These are phyloP conservation scores for Lotus japonicus DNA, from an alignment of 306 rosid genomes.

Conservation along the genomic window DNA sequence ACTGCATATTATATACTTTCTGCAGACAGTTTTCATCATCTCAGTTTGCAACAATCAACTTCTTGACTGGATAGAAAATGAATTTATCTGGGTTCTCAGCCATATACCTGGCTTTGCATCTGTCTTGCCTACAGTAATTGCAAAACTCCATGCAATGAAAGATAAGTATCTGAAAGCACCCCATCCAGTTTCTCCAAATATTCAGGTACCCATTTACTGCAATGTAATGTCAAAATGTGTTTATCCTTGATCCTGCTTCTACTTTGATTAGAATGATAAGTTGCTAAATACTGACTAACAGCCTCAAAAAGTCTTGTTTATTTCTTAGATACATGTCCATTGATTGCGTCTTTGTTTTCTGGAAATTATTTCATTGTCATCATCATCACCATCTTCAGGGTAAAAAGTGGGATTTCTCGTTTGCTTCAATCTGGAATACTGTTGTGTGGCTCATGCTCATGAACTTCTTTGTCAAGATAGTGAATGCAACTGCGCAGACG, in stretches of 20 bases:
- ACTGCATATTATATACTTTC: neutral
- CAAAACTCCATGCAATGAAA: slow-evolving; percentile 58
- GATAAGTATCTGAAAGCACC: slow-evolving; percentile 70
- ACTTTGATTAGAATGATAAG: neutral
- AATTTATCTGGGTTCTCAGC: slow-evolving; percentile 83
- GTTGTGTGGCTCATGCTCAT: slow-evolving; percentile 95
- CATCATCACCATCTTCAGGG: slow-evolving; percentile 34
- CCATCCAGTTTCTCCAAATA: slow-evolving; percentile 38
- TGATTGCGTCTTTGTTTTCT: neutral
- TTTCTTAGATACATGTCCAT: neutral
- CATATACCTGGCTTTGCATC: slow-evolving; percentile 73
- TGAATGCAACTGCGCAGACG: slow-evolving; percentile 79
- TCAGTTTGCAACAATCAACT: slow-evolving; percentile 97
- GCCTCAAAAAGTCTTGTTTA: neutral
- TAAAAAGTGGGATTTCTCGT: slow-evolving; percentile 81
- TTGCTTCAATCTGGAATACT: slow-evolving; percentile 76
- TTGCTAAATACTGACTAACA: neutral
- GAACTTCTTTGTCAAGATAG: slow-evolving; percentile 86
- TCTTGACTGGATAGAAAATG: slow-evolving; percentile 90
- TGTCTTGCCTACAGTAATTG: slow-evolving; percentile 44
- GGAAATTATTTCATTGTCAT: neutral
- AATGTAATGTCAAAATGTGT: neutral
- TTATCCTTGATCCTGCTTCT: neutral
- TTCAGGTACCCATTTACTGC: slow-evolving; percentile 46
- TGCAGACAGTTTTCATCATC: slow-evolving; percentile 81